Conservation (phyloP, 2,329 filamentous ascomycete genomes). For the Microdochium bolleyi region DNA sequence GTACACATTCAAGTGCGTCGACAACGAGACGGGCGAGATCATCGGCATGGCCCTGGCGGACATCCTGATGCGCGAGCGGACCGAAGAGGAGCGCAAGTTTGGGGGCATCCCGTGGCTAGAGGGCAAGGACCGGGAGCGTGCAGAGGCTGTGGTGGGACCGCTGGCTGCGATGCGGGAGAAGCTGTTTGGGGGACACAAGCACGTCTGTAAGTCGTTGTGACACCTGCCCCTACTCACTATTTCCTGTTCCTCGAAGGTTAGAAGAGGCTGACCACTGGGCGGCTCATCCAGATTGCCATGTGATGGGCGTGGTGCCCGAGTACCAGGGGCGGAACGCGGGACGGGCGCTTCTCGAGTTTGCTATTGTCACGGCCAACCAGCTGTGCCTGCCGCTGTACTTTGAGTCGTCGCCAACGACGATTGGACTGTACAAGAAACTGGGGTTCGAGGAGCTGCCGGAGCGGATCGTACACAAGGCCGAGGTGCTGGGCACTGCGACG, state of each 20-base stretch:
- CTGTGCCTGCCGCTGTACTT: conserved; percentile 34
- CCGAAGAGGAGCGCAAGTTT: conserved; percentile 31
- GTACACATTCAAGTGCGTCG: conserved; percentile 39
- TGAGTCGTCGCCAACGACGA: conserved; percentile 33
- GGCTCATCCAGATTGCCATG: conserved; percentile 23
- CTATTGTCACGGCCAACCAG: conserved; percentile 23
- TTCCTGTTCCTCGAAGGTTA: not conserved
- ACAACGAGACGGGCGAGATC: conserved; percentile 31
- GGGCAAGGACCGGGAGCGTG: conserved; percentile 31
- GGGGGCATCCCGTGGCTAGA: conserved; percentile 36
- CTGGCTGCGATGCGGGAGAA: conserved; percentile 32
- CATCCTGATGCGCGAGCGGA: conserved; percentile 26
- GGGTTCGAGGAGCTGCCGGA: conserved; percentile 32
- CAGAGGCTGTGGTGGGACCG: conserved; percentile 30
- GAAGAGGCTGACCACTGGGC: conserved; percentile 3
- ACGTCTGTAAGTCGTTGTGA: conserved; percentile 26
- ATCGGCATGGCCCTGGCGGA: conserved; percentile 39
- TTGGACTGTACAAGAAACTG: conserved; percentile 34
- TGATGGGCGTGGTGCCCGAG: conserved; percentile 34
- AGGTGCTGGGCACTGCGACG: conserved; percentile 21
- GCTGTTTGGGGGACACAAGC: conserved; percentile 25
- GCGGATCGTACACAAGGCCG: conserved; percentile 27
- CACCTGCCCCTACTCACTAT: conserved; percentile 8
- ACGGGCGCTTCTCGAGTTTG: conserved; percentile 21
- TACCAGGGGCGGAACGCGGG: conserved; percentile 34